Evolutionary conservation across 106 monocot genomes (phyloP).

Genomic region (Apostasia ramifera): DNA sequence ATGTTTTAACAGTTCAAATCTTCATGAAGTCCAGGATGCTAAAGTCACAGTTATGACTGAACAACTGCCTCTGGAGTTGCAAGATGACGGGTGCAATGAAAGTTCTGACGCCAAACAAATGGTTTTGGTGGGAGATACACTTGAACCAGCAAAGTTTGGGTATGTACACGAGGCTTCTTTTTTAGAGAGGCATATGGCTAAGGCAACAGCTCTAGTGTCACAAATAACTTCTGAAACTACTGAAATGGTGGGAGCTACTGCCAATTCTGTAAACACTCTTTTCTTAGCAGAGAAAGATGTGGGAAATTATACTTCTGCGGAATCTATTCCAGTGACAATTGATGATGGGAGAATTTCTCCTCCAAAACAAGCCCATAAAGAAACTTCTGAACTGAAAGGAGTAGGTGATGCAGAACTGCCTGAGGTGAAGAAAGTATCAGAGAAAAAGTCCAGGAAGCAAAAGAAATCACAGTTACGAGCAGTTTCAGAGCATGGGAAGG

Average conservation of each 20-base stretch:
- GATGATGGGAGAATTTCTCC: conserved; percentile 29
- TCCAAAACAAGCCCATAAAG: conserved; percentile 4
- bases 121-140: conserved; percentile 2
- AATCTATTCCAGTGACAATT: conserved; percentile 21
- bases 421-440: conserved; percentile 52
- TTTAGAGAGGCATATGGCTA: not conserved
- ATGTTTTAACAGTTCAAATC: conserved; percentile 14
- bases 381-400: conserved; percentile 25
- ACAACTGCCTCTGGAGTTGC: conserved; percentile 18
- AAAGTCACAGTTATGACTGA: conserved; percentile 7
- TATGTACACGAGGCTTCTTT: conserved; percentile 1
- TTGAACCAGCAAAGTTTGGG: conserved; percentile 1
- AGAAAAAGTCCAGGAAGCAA: conserved; percentile 87
- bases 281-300: not conserved
- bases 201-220: not conserved
- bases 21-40: conserved; percentile 21
- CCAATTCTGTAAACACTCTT: conserved; percentile 8
- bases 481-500: conserved; percentile 28
- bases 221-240: conserved; percentile 1
- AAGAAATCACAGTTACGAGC: conserved; percentile 43
- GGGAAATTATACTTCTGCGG: conserved; percentile 5
- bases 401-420: conserved; percentile 21
- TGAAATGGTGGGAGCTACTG: conserved; percentile 5
- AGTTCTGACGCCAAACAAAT: conserved; percentile 1
- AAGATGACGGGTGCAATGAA: conserved; percentile 14